These are phyloP conservation scores for Lactarius sanguifluus DNA, from an alignment of 768 basidiomycete genomes.

Conservation along the genomic window DNA sequence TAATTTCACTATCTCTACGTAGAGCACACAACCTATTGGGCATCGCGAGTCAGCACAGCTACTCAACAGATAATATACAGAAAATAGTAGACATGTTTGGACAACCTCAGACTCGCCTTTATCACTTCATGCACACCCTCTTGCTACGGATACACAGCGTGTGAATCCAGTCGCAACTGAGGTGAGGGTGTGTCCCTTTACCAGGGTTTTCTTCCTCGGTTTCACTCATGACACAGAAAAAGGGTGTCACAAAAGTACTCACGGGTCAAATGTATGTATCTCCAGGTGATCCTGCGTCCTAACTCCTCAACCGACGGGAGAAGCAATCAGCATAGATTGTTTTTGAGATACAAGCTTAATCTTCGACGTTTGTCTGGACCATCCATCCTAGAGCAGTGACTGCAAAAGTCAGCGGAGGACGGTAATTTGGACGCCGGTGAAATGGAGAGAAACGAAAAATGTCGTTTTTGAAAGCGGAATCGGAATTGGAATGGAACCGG, in stretches of 20 bases:
- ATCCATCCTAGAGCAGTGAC: constrained; percentile 53
- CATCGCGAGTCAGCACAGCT: neutral
- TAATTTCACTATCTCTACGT: neutral
- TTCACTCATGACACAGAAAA: constrained; percentile 26
- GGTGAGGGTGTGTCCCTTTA: constrained; percentile 79
- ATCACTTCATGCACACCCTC: constrained; percentile 72
- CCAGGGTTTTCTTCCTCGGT: constrained; percentile 84
- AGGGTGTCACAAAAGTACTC: neutral
- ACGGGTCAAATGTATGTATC: constrained; percentile 53
- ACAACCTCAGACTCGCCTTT: constrained; percentile 86
- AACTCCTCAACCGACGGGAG: constrained; percentile 86
- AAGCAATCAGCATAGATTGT: constrained; percentile 90
- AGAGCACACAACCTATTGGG: too few relatives aligned
- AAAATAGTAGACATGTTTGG: constrained; percentile 7
- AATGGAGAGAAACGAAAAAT: constrained; percentile 28
- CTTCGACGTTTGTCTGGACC: constrained; percentile 93
- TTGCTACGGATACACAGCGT: constrained; percentile 34
- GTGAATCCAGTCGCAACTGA: constrained; percentile 29
- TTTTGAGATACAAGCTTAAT: constrained; percentile 69
- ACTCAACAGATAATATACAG: neutral
- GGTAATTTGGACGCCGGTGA: constrained; percentile 82
- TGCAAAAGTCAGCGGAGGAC: constrained; percentile 48
- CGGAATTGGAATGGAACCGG: constrained; percentile 11
- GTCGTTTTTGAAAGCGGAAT: constrained; percentile 3
- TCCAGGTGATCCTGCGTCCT: constrained; percentile 95